Evolutionary conservation across 208 protist species (phyloP).

Genomic region (Tritrichomonas foetus): DNA sequence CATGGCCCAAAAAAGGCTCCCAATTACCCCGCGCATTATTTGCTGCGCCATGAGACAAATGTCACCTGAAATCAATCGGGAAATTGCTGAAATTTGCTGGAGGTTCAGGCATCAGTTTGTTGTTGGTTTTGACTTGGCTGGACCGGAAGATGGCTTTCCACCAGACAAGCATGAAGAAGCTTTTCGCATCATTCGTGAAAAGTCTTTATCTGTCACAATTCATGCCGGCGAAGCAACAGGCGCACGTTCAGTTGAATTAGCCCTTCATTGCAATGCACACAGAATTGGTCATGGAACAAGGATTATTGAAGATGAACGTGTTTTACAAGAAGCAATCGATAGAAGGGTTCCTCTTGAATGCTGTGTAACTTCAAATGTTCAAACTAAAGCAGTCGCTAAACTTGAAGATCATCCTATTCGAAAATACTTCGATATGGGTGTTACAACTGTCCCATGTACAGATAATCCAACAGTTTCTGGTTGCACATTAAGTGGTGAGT

Average conservation of each 20-base stretch:
- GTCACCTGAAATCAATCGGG: not conserved
- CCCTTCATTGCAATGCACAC: not conserved
- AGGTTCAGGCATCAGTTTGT: not conserved
- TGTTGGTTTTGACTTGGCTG: slow-evolving; percentile 18
- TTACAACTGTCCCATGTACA: slow-evolving; percentile 32
- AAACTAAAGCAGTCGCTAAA: slow-evolving; percentile 18
- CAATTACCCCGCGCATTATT: slow-evolving; percentile 15
- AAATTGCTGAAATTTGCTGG: slow-evolving; percentile 23
- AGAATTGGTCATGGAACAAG: slow-evolving; percentile 10
- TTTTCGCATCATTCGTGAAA: slow-evolving; percentile 6
- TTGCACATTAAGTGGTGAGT: not conserved
- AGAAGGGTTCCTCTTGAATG: not conserved
- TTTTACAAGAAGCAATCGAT: not conserved
- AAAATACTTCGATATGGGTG: not conserved
- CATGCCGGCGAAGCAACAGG: slow-evolving; percentile 25
- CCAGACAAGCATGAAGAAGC: slow-evolving; percentile 19
- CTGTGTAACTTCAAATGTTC: slow-evolving; percentile 14
- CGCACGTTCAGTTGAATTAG: not conserved
- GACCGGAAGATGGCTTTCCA: not conserved
- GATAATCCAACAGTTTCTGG: slow-evolving; percentile 39
- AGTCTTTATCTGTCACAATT: not conserved
- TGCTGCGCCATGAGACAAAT: slow-evolving; percentile 28
- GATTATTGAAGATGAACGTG: not conserved
- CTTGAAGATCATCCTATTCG: slow-evolving; percentile 24
- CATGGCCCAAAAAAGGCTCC: not conserved